A percentile compares a stretch with the other conserved stretches of the same genome.
These are phyloP conservation scores for Plasmodium coatneyi DNA, from an alignment of 169 alveolate species.

Conservation along the genomic window DNA sequence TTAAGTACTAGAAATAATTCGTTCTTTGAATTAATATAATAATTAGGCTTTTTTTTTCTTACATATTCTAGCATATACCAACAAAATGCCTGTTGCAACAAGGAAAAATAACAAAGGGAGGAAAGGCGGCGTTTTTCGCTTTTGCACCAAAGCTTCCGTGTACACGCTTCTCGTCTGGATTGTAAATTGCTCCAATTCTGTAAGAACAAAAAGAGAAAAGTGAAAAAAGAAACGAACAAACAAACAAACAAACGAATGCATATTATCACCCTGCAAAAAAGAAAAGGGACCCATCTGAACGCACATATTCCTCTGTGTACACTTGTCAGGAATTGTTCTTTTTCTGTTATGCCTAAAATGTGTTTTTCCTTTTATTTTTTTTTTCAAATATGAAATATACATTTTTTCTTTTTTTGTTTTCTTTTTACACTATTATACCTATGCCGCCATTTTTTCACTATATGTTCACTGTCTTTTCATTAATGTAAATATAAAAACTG, in stretches of 20 bases:
- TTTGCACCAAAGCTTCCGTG: not conserved
- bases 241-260: too few relatives aligned
- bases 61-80: not conserved
- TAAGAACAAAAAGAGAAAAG: not conserved
- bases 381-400: not conserved
- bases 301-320: not conserved
- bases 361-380: not conserved
- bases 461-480: not conserved
- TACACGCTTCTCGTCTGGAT: not conserved
- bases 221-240: not conserved
- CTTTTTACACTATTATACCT: too few relatives aligned
- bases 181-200: not conserved
- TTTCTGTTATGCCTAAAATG: not conserved
- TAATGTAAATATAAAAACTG: not conserved
- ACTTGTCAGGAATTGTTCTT: not conserved
- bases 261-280: not conserved
- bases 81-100: not conserved
- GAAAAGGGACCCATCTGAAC: not conserved
- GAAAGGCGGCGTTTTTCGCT: not conserved
- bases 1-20: not conserved
- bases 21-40: not conserved
- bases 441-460: too few relatives aligned
- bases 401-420: not conserved
- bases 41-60: not conserved
- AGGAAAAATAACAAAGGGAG: not conserved